phyloP scores from a whole-genome alignment of 2,329 filamentous ascomycete genomes.

The Penicillium sp. region DNA sequence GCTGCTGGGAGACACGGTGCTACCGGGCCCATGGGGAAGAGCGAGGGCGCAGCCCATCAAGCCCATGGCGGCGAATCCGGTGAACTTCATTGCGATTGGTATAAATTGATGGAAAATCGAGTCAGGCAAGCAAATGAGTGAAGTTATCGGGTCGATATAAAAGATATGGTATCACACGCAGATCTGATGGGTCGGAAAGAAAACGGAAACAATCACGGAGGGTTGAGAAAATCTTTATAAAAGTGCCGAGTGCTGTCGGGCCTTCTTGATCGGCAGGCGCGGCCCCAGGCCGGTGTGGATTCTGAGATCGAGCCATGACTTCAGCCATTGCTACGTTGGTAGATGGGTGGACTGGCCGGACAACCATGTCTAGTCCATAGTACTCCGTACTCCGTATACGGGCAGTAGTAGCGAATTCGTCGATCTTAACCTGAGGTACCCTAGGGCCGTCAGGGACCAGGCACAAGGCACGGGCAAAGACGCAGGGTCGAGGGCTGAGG shows the following conservation, averaged over 20 bases:
- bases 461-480: background rate
- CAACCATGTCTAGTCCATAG: background rate
- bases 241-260: background rate
- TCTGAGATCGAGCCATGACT: conserved; percentile 20
- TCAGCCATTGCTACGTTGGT: conserved; percentile 9
- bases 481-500: conserved; percentile 1
- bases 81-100: conserved; percentile 20
- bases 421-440: conserved; percentile 12
- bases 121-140: background rate
- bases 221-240: conserved; percentile 15
- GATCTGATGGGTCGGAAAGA: background rate
- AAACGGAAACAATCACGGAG: background rate
- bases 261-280: conserved; percentile 1
- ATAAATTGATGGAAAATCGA: background rate
- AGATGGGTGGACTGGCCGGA: background rate
- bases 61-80: conserved; percentile 16
- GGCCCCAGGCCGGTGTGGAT: conserved; percentile 6
- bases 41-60: conserved; percentile 26
- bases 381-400: no score
- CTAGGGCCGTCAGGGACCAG: conserved; percentile 2
- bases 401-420: conserved; percentile 1
- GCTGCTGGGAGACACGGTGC: background rate
- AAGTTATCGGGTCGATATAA: background rate
- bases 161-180: conserved; percentile 7
- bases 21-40: conserved; percentile 14